Conservation (phyloP, 2,329 filamentous ascomycete species). For the Conoideocrella luteorostrata region DNA sequence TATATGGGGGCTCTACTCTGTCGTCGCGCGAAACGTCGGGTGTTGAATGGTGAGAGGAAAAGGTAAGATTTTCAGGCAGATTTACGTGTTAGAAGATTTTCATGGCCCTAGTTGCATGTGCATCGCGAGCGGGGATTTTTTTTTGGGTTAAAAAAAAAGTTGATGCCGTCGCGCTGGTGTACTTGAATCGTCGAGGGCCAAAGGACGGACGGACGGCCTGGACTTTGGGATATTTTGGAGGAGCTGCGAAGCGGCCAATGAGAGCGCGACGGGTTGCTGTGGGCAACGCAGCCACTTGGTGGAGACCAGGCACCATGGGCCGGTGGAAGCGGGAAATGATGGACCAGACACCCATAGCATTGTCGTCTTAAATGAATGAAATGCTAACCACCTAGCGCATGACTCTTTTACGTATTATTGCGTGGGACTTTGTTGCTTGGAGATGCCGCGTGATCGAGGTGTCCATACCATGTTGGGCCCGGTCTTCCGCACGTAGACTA, state of each 20-base stretch:
- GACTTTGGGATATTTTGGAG: slow-evolving; percentile 21
- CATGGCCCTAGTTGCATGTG: slow-evolving; percentile 28
- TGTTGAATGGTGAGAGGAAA: slow-evolving; percentile 15
- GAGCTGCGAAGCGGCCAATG: slow-evolving; percentile 20
- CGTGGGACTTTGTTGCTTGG: too few relatives aligned
- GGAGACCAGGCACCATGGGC: not conserved
- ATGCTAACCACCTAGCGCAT: too few relatives aligned
- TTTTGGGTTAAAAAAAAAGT: slow-evolving; percentile 26
- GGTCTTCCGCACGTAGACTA: too few relatives aligned
- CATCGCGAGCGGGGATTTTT: slow-evolving; percentile 15
- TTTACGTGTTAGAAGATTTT: slow-evolving; percentile 33
- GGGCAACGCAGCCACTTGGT: slow-evolving; percentile 20
- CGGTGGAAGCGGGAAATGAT: too few relatives aligned
- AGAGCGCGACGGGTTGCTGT: slow-evolving; percentile 21
- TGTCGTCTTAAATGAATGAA: too few relatives aligned
- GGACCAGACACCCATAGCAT: too few relatives aligned
- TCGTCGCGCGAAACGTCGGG: slow-evolving; percentile 1
- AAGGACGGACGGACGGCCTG: slow-evolving; percentile 6
- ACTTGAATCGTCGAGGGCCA: slow-evolving; percentile 9
- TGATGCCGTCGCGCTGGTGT: slow-evolving; percentile 28
- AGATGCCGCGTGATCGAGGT: too few relatives aligned
- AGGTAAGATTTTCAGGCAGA: slow-evolving; percentile 11
- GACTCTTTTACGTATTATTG: too few relatives aligned
- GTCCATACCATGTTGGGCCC: too few relatives aligned
- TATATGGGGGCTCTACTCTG: slow-evolving; percentile 2